phyloP scores from a whole-genome alignment of 179 eudicot species.

The Patellifolia procumbens region DNA sequence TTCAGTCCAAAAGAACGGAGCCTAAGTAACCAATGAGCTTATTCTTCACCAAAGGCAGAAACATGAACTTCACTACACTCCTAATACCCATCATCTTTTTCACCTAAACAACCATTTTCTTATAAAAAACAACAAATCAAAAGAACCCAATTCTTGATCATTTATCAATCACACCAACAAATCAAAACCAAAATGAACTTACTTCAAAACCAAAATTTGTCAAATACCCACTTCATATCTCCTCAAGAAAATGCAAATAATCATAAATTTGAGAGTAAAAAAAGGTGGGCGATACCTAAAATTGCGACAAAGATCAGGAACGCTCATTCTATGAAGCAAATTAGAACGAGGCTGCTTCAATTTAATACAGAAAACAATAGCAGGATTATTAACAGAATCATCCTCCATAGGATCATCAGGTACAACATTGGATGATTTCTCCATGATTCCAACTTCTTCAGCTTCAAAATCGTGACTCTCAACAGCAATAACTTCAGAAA shows the following conservation, averaged over 20 bases:
- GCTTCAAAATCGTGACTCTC: slow-evolving; percentile 16
- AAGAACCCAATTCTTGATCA: background rate
- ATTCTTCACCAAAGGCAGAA: background rate
- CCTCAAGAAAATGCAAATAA: slow-evolving; percentile 14
- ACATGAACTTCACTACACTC: background rate
- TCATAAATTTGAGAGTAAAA: background rate
- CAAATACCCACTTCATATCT: slow-evolving; percentile 8
- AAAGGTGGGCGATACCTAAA: slow-evolving; percentile 46
- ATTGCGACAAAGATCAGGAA: slow-evolving; percentile 83
- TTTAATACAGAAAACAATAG: slow-evolving; percentile 64
- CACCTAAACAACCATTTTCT: no score
- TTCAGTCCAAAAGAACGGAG: no score
- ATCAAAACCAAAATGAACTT: background rate
- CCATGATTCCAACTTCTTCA: slow-evolving; percentile 38
- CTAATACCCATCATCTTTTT: no score
- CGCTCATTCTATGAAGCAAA: slow-evolving; percentile 78
- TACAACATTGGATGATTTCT: slow-evolving; percentile 16
- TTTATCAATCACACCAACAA: background rate
- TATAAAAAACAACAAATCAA: background rate
- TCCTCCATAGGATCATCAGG: slow-evolving; percentile 56
- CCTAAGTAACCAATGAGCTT: background rate
- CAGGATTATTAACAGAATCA: slow-evolving; percentile 39
- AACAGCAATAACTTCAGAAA: slow-evolving; percentile 13
- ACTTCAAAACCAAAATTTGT: no score
- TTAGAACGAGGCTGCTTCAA: slow-evolving; percentile 70